Percentiles rank a stretch among this genome's conserved stretches.
Conservation (phyloP, 192 early-diverging fungal species). For the Linnemannia hyalina region DNA sequence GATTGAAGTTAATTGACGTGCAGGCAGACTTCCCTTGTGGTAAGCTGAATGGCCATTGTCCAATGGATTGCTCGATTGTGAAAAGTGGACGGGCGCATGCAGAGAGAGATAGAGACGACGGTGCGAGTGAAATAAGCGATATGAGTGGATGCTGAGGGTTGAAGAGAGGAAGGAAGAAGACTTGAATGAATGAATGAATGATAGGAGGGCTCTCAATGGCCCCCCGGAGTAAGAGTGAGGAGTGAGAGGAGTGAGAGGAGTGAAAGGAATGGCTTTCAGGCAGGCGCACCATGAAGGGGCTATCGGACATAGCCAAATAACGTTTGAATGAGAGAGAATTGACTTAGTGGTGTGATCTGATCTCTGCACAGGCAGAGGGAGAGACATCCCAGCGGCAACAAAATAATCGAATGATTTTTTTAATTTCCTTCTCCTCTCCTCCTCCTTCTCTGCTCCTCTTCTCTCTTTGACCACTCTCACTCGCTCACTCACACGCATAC, state of each 20-base stretch:
- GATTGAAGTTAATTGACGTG: too few relatives aligned
- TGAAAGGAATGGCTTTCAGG: too few relatives aligned
- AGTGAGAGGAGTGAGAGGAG: too few relatives aligned
- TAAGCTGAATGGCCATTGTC: too few relatives aligned
- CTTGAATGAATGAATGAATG: neutral
- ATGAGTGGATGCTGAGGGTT: too few relatives aligned
- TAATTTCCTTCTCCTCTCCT: slow-evolving; percentile 2
- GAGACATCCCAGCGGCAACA: too few relatives aligned
- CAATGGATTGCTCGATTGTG: too few relatives aligned
- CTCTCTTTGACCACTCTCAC: neutral
- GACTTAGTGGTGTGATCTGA: slow-evolving; percentile 2
- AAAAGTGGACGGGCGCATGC: too few relatives aligned
- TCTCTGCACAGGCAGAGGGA: neutral
- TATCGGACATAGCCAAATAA: slow-evolving; percentile 8
- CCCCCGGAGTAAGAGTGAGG: neutral
- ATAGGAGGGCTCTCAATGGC: neutral
- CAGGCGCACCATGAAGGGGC: neutral
- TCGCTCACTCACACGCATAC: neutral
- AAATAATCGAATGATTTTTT: slow-evolving; percentile 29
- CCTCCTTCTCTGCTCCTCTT: neutral
- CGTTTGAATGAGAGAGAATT: neutral
- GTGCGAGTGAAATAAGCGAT: too few relatives aligned
- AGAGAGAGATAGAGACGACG: too few relatives aligned
- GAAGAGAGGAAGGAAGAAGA: neutral
- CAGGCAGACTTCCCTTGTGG: too few relatives aligned